Conservation (phyloP, 2,329 filamentous ascomycete species). For the Scortechinia acanthostroma region DNA sequence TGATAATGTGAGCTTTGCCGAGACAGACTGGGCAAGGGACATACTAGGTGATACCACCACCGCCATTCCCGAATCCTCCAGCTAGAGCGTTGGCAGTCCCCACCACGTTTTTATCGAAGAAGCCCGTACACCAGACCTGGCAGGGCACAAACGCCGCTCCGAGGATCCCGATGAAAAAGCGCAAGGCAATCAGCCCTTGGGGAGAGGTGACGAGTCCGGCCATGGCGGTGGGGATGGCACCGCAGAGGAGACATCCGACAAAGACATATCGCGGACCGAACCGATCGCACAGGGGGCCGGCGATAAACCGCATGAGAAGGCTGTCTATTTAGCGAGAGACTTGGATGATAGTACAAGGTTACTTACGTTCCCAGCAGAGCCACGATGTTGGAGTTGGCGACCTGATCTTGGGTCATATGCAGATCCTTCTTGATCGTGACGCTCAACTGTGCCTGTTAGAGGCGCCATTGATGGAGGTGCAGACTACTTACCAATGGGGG, state of each 20-base stretch:
- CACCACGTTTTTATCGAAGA: constrained; percentile 88
- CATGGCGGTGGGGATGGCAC: constrained; percentile 74
- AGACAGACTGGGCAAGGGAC: too few relatives aligned
- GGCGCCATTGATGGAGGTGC: constrained; percentile 6
- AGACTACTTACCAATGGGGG: constrained; percentile 68
- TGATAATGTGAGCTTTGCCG: too few relatives aligned
- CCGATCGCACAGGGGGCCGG: constrained; percentile 78
- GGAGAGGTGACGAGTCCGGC: constrained; percentile 69
- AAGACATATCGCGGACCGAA: constrained; percentile 79
- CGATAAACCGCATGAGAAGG: constrained; percentile 68
- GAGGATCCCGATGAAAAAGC: constrained; percentile 77
- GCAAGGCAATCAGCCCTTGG: constrained; percentile 60
- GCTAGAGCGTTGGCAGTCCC: constrained; percentile 82
- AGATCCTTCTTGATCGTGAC: constrained; percentile 77
- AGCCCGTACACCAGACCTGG: constrained; percentile 86
- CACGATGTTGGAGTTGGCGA: constrained; percentile 86
- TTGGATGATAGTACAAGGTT: neutral
- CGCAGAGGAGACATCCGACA: constrained; percentile 68
- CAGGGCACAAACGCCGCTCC: constrained; percentile 77
- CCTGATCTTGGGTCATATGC: constrained; percentile 58
- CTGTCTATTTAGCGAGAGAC: constrained; percentile 18
- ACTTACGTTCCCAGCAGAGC: constrained; percentile 65
- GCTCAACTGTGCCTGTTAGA: constrained; percentile 38
- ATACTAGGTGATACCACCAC: constrained; percentile 82
- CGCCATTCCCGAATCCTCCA: constrained; percentile 79